Evolutionary conservation across 2,329 filamentous ascomycete genomes (phyloP).

Genomic region (Trichoderma pleuroti): DNA sequence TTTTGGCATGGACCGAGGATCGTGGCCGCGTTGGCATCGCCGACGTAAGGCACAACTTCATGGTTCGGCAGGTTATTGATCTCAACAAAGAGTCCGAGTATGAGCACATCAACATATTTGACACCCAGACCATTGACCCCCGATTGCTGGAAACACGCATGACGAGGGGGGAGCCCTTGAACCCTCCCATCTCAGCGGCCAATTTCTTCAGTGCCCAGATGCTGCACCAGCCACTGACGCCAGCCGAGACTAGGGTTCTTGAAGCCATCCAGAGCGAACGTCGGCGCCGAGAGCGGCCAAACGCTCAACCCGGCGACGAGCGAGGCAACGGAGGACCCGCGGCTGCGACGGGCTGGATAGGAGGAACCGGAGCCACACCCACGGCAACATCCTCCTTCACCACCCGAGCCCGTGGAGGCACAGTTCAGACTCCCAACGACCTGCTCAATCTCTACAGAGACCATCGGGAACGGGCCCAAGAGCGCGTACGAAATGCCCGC

Average conservation of each 20-base stretch:
- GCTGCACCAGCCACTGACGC: conserved; percentile 49
- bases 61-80: conserved; percentile 64
- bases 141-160: conserved; percentile 47
- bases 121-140: conserved; percentile 53
- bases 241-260: conserved; percentile 54
- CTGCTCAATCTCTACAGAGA: conserved; percentile 38
- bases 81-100: conserved; percentile 58
- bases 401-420: conserved; percentile 33
- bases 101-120: conserved; percentile 54
- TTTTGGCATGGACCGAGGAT: conserved; percentile 92
- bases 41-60: conserved; percentile 65
- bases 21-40: conserved; percentile 71
- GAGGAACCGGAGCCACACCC: conserved; percentile 20
- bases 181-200: conserved; percentile 22
- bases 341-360: conserved; percentile 17
- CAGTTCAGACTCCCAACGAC: conserved; percentile 38
- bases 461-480: conserved; percentile 34
- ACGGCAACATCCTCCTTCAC: conserved; percentile 26
- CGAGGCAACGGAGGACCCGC: conserved; percentile 21
- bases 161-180: conserved; percentile 36
- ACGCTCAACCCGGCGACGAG: conserved; percentile 29
- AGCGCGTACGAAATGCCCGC: conserved; percentile 34
- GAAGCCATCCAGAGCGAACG: conserved; percentile 55
- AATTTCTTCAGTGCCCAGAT: neutral
- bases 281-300: conserved; percentile 45